Evolutionary conservation across 139 green algal genomes (phyloP).

Genomic region (Nannochloris sp.): DNA sequence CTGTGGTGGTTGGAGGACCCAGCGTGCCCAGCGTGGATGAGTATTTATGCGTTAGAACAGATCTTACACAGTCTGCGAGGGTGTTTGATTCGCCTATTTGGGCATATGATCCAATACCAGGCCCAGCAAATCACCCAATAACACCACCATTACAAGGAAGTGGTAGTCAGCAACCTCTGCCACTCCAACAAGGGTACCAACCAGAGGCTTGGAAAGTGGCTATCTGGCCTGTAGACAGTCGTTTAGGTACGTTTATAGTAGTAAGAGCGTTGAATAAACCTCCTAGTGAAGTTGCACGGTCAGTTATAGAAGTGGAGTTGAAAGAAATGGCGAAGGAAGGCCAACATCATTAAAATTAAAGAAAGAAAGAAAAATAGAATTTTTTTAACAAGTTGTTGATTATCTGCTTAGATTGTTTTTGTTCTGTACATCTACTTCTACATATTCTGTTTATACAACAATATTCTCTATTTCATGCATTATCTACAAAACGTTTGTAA

Average conservation of each 20-base stretch:
- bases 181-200: conserved; percentile 55
- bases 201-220: conserved; percentile 55
- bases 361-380: no score
- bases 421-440: not conserved
- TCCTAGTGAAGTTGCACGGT: not conserved
- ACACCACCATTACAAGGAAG: not conserved
- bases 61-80: conserved; percentile 28
- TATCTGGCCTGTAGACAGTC: conserved; percentile 67
- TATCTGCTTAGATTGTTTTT: no score
- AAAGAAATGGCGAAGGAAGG: no score
- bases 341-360: no score
- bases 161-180: not conserved
- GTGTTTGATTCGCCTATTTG: conserved; percentile 60
- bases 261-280: conserved; percentile 21
- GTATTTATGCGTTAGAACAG: conserved; percentile 31
- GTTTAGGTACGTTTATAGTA: conserved; percentile 48
- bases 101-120: conserved; percentile 31
- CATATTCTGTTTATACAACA: not conserved
- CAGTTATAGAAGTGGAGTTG: conserved; percentile 4
- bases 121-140: not conserved
- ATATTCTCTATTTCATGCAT: no score
- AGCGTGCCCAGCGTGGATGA: conserved; percentile 59
- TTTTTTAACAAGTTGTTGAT: no score
- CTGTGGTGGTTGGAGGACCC: conserved; percentile 54
- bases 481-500: no score